Evolutionary conservation across 2,329 filamentous ascomycete species (phyloP).

Genomic region (Alternaria sp.): DNA sequence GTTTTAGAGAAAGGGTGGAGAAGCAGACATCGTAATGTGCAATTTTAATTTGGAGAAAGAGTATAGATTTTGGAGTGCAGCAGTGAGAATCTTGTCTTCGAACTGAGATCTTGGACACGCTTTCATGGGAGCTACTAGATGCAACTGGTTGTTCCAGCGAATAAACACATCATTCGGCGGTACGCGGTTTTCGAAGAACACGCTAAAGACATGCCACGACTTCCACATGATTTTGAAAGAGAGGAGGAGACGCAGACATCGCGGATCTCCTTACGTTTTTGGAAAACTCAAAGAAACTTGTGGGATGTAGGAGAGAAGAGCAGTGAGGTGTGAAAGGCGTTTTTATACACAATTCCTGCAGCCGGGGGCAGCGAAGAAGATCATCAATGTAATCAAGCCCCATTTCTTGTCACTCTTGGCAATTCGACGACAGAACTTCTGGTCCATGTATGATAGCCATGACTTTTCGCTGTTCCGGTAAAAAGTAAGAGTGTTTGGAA

Average conservation of each 20-base stretch:
- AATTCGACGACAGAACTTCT: rapidly evolving
- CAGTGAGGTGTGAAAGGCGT: background rate
- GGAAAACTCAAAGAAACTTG: background rate
- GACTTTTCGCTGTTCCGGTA: background rate
- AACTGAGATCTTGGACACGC: background rate
- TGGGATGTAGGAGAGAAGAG: background rate
- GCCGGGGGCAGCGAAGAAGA: background rate
- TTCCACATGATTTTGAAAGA: background rate
- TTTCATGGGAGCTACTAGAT: background rate
- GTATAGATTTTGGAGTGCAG: background rate
- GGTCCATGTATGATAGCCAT: background rate
- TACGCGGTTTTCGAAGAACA: background rate
- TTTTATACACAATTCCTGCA: background rate
- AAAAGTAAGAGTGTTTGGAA: background rate
- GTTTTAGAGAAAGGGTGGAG: background rate
- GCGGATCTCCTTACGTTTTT: too few relatives aligned
- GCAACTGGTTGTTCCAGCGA: background rate
- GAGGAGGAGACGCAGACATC: background rate
- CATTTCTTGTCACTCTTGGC: background rate
- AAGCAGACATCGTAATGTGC: background rate
- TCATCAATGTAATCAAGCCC: background rate
- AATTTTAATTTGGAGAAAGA: background rate
- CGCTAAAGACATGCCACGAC: background rate
- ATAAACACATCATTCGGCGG: too few relatives aligned
- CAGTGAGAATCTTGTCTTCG: background rate